These are phyloP conservation scores for Aureobasidium musti DNA, from an alignment of 2,329 filamentous ascomycete genomes.

Conservation along the genomic window DNA sequence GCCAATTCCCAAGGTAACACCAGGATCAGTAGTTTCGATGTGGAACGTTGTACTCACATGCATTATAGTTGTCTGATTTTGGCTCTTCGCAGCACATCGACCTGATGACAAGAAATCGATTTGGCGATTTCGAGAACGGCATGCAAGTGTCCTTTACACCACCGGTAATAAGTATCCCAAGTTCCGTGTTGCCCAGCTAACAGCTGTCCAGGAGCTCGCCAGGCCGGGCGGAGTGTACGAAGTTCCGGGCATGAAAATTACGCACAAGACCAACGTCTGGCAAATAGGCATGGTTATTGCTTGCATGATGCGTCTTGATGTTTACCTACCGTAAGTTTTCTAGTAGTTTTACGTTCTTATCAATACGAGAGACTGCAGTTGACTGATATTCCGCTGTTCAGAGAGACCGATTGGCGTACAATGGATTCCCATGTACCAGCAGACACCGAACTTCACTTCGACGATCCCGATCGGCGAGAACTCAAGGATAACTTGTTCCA, in stretches of 20 bases:
- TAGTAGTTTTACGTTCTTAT: no score
- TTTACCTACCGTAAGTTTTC: background rate
- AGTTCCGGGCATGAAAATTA: background rate
- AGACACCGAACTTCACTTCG: background rate
- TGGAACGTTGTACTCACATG: background rate
- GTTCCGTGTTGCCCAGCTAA: background rate
- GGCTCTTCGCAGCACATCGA: background rate
- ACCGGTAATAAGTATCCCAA: background rate
- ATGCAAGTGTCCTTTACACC: background rate
- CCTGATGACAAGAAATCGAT: background rate
- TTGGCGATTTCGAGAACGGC: background rate
- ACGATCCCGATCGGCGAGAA: background rate
- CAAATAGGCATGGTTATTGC: constrained; percentile 9
- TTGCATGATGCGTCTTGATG: background rate
- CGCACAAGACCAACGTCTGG: constrained; percentile 10
- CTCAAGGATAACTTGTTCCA: background rate
- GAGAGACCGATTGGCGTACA: background rate
- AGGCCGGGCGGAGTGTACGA: background rate
- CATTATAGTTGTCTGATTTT: background rate
- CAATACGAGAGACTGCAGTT: background rate
- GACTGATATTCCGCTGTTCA: background rate
- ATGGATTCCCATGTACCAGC: background rate
- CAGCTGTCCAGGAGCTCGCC: background rate
- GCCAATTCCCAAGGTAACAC: background rate
- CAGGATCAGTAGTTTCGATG: no score